These are phyloP conservation scores for Pelagophyceae sp. DNA, from an alignment of 352 stramenopile species.

Conservation along the genomic window DNA sequence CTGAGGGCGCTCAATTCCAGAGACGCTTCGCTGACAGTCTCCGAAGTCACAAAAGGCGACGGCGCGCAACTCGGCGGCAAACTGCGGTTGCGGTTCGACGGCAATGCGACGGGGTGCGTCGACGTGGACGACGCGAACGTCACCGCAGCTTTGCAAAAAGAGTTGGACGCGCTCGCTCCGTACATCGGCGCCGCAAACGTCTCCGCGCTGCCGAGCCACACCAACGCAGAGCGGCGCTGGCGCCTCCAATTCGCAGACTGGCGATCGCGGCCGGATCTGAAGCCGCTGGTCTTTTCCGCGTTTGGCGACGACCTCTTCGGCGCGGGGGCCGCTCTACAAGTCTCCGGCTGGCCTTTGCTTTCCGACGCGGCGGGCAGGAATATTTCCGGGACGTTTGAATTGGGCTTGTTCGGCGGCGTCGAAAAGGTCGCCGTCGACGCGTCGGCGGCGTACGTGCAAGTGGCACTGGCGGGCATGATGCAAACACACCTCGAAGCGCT, in stretches of 20 bases:
- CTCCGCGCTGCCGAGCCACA: neutral
- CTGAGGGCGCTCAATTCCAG: conserved; percentile 23
- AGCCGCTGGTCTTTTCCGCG: too few relatives aligned
- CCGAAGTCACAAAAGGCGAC: conserved; percentile 44
- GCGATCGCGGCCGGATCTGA: too few relatives aligned
- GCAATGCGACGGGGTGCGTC: neutral
- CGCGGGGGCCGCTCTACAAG: too few relatives aligned
- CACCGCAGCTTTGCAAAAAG: neutral
- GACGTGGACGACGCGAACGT: neutral
- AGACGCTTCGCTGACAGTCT: conserved; percentile 40
- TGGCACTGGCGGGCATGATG: too few relatives aligned
- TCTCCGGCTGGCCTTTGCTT: too few relatives aligned
- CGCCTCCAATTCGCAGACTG: neutral
- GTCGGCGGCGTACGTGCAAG: too few relatives aligned
- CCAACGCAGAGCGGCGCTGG: neutral
- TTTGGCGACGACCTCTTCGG: too few relatives aligned
- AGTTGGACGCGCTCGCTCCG: neutral
- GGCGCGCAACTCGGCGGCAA: conserved; percentile 29
- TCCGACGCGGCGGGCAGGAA: too few relatives aligned
- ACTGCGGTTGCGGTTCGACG: conserved; percentile 35
- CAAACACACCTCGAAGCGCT: too few relatives aligned
- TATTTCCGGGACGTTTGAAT: too few relatives aligned
- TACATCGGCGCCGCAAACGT: neutral
- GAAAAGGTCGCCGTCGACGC: too few relatives aligned
- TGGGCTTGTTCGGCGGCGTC: too few relatives aligned